Conservation (phyloP, 2,329 filamentous ascomycete species). For the Lasiodiplodia gonubiensis region DNA sequence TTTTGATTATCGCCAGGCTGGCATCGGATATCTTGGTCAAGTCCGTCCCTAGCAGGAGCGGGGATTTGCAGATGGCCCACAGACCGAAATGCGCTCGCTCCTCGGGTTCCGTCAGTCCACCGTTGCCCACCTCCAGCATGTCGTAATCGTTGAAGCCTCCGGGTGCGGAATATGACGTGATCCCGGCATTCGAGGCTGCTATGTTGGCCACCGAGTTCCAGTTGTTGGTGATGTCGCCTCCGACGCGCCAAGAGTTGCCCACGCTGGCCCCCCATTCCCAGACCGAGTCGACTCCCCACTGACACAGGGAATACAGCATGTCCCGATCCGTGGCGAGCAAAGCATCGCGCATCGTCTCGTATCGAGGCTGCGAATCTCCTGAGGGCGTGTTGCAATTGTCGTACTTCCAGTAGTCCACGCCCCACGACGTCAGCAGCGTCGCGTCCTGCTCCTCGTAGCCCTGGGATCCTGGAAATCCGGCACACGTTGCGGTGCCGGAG, state of each 20-base stretch:
- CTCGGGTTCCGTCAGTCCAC: constrained; percentile 36
- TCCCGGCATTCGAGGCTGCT: constrained; percentile 36
- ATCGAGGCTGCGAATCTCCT: constrained; percentile 34
- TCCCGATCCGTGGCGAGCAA: constrained; percentile 39
- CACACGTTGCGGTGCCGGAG: constrained; percentile 37
- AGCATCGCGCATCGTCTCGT: constrained; percentile 34
- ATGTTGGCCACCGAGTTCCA: constrained; percentile 41
- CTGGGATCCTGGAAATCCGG: constrained; percentile 35
- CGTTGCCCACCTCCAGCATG: constrained; percentile 34
- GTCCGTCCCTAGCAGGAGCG: constrained; percentile 51
- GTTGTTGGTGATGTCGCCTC: constrained; percentile 44
- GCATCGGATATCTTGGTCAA: constrained; percentile 42
- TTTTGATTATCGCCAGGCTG: constrained; percentile 49
- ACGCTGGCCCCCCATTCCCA: constrained; percentile 44
- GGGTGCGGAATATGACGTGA: constrained; percentile 35
- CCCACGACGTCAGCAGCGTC: constrained; percentile 36
- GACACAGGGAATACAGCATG: constrained; percentile 46
- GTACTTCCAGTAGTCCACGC: constrained; percentile 38
- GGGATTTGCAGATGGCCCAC: constrained; percentile 55
- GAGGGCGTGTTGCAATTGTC: constrained; percentile 36
- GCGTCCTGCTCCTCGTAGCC: constrained; percentile 36
- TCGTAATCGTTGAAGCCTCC: constrained; percentile 40
- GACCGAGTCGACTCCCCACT: constrained; percentile 45
- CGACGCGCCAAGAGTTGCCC: constrained; percentile 44
- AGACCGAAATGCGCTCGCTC: constrained; percentile 54